A percentile compares a stretch with the other conserved stretches of the same genome.
These are phyloP conservation scores for Nemania sp. DNA, from an alignment of 2,329 filamentous ascomycete genomes.

Conservation along the genomic window DNA sequence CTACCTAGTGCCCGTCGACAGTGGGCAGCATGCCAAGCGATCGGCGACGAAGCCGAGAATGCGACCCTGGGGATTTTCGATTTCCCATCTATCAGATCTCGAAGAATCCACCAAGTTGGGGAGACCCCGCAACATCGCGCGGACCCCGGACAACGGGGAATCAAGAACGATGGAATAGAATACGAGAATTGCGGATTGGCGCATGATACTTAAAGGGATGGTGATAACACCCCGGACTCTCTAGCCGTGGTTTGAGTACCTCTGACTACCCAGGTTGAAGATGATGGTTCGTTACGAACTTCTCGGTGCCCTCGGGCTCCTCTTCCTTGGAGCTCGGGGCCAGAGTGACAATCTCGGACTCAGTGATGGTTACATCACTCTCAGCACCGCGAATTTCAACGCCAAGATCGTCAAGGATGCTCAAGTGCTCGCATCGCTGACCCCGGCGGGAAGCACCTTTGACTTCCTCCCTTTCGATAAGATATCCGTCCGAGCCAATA, in stretches of 20 bases:
- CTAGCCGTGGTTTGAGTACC: constrained; percentile 2
- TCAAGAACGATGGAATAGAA: constrained; percentile 13
- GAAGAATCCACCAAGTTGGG: constrained; percentile 5
- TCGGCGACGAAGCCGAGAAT: constrained; percentile 29
- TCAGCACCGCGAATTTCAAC: constrained; percentile 58
- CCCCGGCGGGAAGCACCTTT: constrained; percentile 56
- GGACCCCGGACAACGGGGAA: constrained; percentile 28
- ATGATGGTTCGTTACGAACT: constrained; percentile 28
- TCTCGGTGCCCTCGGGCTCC: constrained; percentile 33
- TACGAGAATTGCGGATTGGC: neutral
- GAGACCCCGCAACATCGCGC: constrained; percentile 32
- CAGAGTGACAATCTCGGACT: constrained; percentile 55
- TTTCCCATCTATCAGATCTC: constrained; percentile 40
- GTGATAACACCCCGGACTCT: constrained; percentile 1
- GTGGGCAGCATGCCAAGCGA: constrained; percentile 24
- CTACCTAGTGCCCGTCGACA: neutral
- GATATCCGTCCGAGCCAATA: constrained; percentile 59
- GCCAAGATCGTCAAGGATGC: constrained; percentile 58
- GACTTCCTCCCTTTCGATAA: constrained; percentile 68
- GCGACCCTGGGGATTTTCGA: constrained; percentile 26
- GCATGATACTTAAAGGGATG: constrained; percentile 23
- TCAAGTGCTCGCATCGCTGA: constrained; percentile 63
- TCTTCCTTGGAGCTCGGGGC: constrained; percentile 34
- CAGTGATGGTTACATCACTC: constrained; percentile 54
- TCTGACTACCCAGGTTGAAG: constrained; percentile 7